Evolutionary conservation across 306 rosid species (phyloP).

Genomic region (Prunus davidiana): DNA sequence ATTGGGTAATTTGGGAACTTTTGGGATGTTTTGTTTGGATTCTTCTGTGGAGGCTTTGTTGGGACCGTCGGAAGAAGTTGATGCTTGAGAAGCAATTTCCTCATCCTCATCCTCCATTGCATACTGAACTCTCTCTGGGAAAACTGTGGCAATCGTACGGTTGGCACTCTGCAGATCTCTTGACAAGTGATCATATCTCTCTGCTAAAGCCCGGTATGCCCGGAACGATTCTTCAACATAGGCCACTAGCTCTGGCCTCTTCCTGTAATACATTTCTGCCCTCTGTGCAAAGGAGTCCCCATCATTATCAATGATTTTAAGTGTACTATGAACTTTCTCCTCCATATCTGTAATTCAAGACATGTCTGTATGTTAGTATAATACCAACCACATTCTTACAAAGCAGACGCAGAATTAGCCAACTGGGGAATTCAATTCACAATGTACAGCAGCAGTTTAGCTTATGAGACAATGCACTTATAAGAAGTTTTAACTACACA

Average conservation of each 20-base stretch:
- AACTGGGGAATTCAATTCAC: neutral
- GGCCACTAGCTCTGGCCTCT: conserved; percentile 70
- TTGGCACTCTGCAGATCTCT: conserved; percentile 84
- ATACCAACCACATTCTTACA: no score
- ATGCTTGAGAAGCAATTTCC: conserved; percentile 29
- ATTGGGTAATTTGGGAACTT: conserved; percentile 51
- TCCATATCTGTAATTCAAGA: conserved; percentile 71
- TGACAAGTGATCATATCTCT: conserved; percentile 76
- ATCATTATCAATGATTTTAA: conserved; percentile 57
- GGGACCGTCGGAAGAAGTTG: conserved; percentile 24
- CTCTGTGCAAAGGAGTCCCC: conserved; percentile 89
- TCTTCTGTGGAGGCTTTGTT: conserved; percentile 9
- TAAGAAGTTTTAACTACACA: neutral
- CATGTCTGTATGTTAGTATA: neutral
- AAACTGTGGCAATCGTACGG: conserved; percentile 73
- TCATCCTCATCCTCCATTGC: conserved; percentile 60
- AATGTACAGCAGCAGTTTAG: neutral
- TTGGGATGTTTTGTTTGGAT: conserved; percentile 41
- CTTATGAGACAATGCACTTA: neutral
- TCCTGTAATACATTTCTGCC: conserved; percentile 90
- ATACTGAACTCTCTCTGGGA: conserved; percentile 68
- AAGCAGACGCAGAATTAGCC: neutral
- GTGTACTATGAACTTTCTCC: conserved; percentile 56
- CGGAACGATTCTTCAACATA: conserved; percentile 74
- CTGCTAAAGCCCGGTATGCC: conserved; percentile 74